Conservation (phyloP, 2,329 filamentous ascomycete species). For the Fusarium foetens region DNA sequence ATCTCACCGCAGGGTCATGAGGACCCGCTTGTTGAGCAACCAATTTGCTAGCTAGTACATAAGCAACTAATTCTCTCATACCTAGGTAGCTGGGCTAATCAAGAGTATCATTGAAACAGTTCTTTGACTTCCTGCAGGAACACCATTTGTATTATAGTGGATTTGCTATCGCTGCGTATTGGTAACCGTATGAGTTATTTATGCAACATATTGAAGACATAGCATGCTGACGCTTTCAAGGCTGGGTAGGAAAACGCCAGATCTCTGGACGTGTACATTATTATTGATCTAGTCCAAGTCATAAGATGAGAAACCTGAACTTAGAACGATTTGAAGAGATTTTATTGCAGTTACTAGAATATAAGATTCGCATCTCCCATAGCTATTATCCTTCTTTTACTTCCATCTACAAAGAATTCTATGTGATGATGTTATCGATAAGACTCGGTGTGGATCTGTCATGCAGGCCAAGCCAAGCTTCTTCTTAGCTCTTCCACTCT, state of each 20-base stretch:
- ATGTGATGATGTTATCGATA: slow-evolving; percentile 24
- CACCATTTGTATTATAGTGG: not conserved
- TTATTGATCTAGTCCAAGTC: not conserved
- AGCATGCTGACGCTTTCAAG: not conserved
- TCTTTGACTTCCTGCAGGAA: not conserved
- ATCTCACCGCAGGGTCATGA: slow-evolving; percentile 29
- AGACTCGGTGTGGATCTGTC: slow-evolving; percentile 8
- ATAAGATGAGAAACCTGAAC: not conserved
- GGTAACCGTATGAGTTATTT: not conserved
- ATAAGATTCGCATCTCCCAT: not conserved
- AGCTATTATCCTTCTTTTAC: not conserved
- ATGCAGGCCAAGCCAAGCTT: slow-evolving; percentile 21
- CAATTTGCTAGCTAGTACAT: rapidly evolving
- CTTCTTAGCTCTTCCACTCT: slow-evolving; percentile 12
- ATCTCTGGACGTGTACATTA: not conserved
- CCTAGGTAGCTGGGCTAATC: not conserved
- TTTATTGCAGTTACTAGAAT: not conserved
- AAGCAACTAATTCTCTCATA: not conserved
- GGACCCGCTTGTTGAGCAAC: not conserved
- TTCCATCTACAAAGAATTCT: not conserved
- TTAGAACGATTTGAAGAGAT: not conserved
- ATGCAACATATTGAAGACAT: not conserved
- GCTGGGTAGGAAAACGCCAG: not conserved
- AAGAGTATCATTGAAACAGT: not conserved
- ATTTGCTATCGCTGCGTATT: not conserved